These are phyloP conservation scores for Clohesyomyces aquaticus DNA, from an alignment of 495 filamentous ascomycete genomes.

Conservation along the genomic window DNA sequence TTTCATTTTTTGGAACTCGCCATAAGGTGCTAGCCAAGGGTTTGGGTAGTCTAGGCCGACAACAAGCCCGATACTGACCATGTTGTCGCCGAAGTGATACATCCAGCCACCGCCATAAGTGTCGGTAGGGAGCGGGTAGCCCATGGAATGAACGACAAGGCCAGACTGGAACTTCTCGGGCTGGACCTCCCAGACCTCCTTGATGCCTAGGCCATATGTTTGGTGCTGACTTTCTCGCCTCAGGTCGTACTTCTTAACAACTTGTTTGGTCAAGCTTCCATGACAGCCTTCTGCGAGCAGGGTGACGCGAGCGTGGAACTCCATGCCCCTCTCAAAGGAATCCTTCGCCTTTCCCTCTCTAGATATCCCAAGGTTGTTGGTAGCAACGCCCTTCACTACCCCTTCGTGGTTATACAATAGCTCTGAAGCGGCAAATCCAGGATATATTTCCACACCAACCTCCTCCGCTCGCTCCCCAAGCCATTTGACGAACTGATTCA, in stretches of 20 bases:
- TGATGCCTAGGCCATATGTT: conserved; percentile 92
- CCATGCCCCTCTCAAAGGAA: conserved; percentile 95
- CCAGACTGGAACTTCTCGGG: conserved; percentile 91
- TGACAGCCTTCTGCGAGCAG: conserved; percentile 97
- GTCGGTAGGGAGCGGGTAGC: conserved; percentile 84
- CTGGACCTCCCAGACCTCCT: conserved; percentile 96
- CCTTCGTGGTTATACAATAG: conserved; percentile 86
- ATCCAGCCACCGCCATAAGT: conserved; percentile 98
- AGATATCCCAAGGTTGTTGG: conserved; percentile 87
- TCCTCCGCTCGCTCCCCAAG: conserved; percentile 93
- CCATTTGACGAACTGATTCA: conserved; percentile 95
- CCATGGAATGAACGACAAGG: conserved; percentile 87
- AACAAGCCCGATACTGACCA: conserved; percentile 91
- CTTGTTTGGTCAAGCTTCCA: conserved; percentile 92
- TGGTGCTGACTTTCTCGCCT: conserved; percentile 87
- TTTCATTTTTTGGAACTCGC: conserved; percentile 98
- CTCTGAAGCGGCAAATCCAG: conserved; percentile 93
- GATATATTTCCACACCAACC: conserved; percentile 96
- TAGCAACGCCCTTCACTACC: conserved; percentile 90
- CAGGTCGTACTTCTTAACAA: conserved; percentile 92
- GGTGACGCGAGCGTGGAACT: conserved; percentile 92
- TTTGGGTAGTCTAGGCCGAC: conserved; percentile 96
- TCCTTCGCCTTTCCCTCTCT: conserved; percentile 84
- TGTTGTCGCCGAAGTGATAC: conserved; percentile 98
- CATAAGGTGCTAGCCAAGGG: conserved; percentile 93